These are phyloP conservation scores for Saccharomyces kudriavzevii DNA, from an alignment of 805 yeast species.

Conservation along the genomic window DNA sequence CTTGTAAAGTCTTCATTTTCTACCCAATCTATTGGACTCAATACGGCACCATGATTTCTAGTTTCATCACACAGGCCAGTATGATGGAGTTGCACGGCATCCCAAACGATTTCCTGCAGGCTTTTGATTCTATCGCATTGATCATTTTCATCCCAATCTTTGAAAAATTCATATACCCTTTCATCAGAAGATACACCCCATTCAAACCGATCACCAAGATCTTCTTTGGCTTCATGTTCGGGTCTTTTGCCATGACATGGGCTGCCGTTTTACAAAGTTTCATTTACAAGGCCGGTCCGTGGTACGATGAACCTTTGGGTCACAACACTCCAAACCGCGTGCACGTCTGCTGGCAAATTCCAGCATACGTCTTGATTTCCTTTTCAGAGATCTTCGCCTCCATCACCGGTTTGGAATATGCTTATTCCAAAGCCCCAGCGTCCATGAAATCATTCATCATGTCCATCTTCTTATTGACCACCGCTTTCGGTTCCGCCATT, in stretches of 20 bases:
- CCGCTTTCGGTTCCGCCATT: slow-evolving; percentile 69
- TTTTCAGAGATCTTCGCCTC: slow-evolving; percentile 72
- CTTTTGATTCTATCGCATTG: slow-evolving; percentile 66
- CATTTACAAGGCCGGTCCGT: slow-evolving; percentile 65
- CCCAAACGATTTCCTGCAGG: slow-evolving; percentile 74
- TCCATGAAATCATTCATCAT: slow-evolving; percentile 38
- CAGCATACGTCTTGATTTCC: slow-evolving; percentile 64
- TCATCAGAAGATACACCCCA: slow-evolving; percentile 40
- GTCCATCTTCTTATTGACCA: slow-evolving; percentile 56
- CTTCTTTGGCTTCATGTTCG: slow-evolving; percentile 60
- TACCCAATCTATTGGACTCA: slow-evolving; percentile 71
- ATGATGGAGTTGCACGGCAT: slow-evolving; percentile 66
- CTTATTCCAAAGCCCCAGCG: slow-evolving; percentile 74
- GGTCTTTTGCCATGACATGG: slow-evolving; percentile 58
- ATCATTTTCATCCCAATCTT: slow-evolving; percentile 70
- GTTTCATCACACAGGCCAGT: slow-evolving; percentile 68
- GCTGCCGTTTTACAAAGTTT: slow-evolving; percentile 68
- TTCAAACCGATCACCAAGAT: slow-evolving; percentile 69
- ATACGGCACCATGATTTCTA: slow-evolving; percentile 65
- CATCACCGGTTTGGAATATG: slow-evolving; percentile 75
- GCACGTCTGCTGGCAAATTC: slow-evolving; percentile 60
- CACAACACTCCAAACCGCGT: slow-evolving; percentile 33
- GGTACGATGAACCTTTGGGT: slow-evolving; percentile 54
- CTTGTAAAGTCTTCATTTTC: slow-evolving; percentile 65
- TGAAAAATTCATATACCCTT: slow-evolving; percentile 52